Evolutionary conservation across 169 alveolate species (phyloP).

Genomic region (Ichthyophthirius multifiliis): DNA sequence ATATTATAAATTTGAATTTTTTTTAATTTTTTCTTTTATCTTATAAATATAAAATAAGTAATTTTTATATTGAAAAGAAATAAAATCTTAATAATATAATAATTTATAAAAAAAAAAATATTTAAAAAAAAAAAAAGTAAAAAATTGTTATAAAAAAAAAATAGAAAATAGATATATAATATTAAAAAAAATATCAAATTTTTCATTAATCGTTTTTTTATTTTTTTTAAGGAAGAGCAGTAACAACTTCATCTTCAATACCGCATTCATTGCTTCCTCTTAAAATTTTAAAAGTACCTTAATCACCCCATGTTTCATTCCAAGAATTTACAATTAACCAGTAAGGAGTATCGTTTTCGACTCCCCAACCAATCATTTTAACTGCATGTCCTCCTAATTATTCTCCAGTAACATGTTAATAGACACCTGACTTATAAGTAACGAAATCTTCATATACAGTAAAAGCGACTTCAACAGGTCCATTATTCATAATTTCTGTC

Average conservation of each 20-base stretch:
- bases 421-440: slow-evolving; percentile 70
- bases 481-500: slow-evolving; percentile 55
- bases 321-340: slow-evolving; percentile 78
- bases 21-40: too few relatives aligned
- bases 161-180: too few relatives aligned
- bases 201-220: too few relatives aligned
- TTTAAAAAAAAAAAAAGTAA: too few relatives aligned
- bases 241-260: slow-evolving; percentile 20
- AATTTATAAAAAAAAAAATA: too few relatives aligned
- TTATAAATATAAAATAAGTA: too few relatives aligned
- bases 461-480: slow-evolving; percentile 52
- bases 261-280: slow-evolving; percentile 30
- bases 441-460: slow-evolving; percentile 80
- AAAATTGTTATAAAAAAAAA: too few relatives aligned
- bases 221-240: slow-evolving; percentile 26
- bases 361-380: slow-evolving; percentile 84
- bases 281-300: slow-evolving; percentile 44
- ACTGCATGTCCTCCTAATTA: slow-evolving; percentile 83
- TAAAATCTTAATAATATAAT: too few relatives aligned
- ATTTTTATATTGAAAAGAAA: too few relatives aligned
- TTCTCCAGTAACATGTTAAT: slow-evolving; percentile 64
- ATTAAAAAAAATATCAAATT: too few relatives aligned
- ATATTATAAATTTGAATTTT: too few relatives aligned
- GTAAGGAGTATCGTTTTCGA: slow-evolving; percentile 65
- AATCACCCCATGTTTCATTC: slow-evolving; percentile 78